phyloP scores from a whole-genome alignment of 2,329 filamentous ascomycete species.

The Corinectria fuckeliana region DNA sequence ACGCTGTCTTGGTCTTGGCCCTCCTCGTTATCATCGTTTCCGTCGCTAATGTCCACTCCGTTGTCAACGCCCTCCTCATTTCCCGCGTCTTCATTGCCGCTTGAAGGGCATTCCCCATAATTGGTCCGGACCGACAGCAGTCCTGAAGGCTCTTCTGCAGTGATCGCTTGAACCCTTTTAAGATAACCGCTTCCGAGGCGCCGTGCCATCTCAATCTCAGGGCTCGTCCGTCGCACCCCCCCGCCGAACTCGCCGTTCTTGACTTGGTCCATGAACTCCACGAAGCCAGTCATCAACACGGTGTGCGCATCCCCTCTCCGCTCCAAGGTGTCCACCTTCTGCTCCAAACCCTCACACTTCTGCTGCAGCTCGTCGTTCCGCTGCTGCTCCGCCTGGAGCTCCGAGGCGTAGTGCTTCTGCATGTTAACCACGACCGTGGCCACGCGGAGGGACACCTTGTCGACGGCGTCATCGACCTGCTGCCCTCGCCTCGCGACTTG shows the following conservation, averaged over 20 bases:
- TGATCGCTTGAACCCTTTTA: not conserved
- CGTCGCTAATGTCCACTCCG: not conserved
- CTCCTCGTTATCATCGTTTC: not conserved
- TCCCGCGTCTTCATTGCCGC: not conserved
- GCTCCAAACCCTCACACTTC: constrained; percentile 9
- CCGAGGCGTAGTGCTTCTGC: constrained; percentile 29
- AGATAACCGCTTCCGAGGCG: constrained; percentile 13
- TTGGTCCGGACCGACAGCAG: not conserved
- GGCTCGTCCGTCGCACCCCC: not conserved
- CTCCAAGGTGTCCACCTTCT: constrained; percentile 18
- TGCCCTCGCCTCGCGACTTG: not conserved
- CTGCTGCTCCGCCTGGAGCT: constrained; percentile 24
- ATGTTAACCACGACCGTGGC: constrained; percentile 28
- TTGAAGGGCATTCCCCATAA: not conserved
- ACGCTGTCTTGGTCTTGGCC: not conserved
- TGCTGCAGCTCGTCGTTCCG: not conserved
- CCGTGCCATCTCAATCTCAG: constrained; percentile 19
- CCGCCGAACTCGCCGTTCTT: constrained; percentile 13
- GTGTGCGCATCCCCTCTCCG: constrained; percentile 27
- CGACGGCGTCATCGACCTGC: not conserved
- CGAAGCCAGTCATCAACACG: constrained; percentile 30
- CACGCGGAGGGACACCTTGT: constrained; percentile 17
- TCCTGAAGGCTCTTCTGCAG: not conserved
- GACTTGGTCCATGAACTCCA: constrained; percentile 27
- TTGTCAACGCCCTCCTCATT: not conserved